Evolutionary conservation across 1,284 basidiomycete species (phyloP).

Genomic region (Macrocystidia cucumis): DNA sequence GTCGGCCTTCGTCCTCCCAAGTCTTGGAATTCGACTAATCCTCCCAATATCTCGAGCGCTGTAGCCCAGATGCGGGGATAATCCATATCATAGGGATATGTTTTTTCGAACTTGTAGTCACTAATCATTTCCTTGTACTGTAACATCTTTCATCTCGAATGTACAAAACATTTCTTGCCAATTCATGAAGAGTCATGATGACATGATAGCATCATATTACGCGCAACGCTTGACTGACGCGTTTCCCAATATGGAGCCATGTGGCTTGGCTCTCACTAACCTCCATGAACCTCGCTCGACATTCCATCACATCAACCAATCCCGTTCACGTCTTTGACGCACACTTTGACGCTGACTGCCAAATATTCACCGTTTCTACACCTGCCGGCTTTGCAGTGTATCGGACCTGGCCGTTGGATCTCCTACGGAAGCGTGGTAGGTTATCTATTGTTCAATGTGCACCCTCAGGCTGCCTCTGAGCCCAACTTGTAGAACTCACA

Average conservation of each 20-base stretch:
- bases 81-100: no score
- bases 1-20: slow-evolving; percentile 69
- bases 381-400: slow-evolving; percentile 86
- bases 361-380: slow-evolving; percentile 79
- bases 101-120: no score
- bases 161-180: no score
- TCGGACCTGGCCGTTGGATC: slow-evolving; percentile 68
- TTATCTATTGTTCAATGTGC: slow-evolving; percentile 8
- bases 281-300: slow-evolving; percentile 84
- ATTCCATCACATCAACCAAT: slow-evolving; percentile 74
- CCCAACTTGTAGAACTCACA: slow-evolving; percentile 47
- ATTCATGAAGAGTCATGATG: no score
- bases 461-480: slow-evolving; percentile 9
- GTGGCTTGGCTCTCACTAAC: no score
- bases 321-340: slow-evolving; percentile 75
- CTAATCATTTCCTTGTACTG: no score
- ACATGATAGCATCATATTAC: no score
- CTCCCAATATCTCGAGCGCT: slow-evolving; percentile 5
- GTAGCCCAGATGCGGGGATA: slow-evolving; percentile 5
- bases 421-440: slow-evolving; percentile 76
- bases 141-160: no score
- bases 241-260: no score
- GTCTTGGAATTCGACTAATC: slow-evolving; percentile 61
- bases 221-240: no score
- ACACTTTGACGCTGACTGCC: slow-evolving; percentile 69